Evolutionary conservation across 805 yeast species (phyloP), one percentile per base, ranked within the genome.

Genomic region (Cyberlindnera suaveolens): DNA sequence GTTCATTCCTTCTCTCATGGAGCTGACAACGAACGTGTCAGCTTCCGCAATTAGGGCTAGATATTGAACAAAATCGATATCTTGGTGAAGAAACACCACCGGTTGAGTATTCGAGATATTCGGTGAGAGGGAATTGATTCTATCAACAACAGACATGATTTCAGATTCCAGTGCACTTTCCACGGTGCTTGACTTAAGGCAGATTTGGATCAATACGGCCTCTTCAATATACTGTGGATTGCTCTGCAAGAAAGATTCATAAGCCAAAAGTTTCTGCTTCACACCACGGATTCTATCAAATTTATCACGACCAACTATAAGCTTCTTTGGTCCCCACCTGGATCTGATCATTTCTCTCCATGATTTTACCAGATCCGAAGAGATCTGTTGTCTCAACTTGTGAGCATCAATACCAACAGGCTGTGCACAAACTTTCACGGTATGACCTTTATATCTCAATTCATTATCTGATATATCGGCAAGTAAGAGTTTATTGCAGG

Each of bases 1-100:
- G 56, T 93, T 93, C 89, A 93, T 85, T 20, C 99, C 99, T 63
- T 93, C 99, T 59, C 99, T 80, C 72, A 91, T 76, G 2, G 96
- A 85, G 9, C 95, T 81, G 2, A 91, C 96, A 36, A 85, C 80
- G 57, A 93, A 93, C 1, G 79, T 71, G 51, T 87, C 95, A 1
- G 98, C 96, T 58, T 89, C 97, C 31, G 80, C 68, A 37, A 85
- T 74, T 39, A 93, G 66, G 0, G 96, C 98, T 45, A 93, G 62
- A 59, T 93, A 93, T 63, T 93, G 98, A 43, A 80, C 84, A 59
- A 86, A 91, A 32, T 80, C 90, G 42, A 93, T 77, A 52, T 91
- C 97, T 61, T 88, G 95, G 51, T 87, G 91, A 38, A 93, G 67
- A 30, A 90, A 74, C 1, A 88, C 88, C 5, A 93, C 95, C 1